Conservation (phyloP, 257 asterid genomes). For the Solanum bulbocastanum region DNA sequence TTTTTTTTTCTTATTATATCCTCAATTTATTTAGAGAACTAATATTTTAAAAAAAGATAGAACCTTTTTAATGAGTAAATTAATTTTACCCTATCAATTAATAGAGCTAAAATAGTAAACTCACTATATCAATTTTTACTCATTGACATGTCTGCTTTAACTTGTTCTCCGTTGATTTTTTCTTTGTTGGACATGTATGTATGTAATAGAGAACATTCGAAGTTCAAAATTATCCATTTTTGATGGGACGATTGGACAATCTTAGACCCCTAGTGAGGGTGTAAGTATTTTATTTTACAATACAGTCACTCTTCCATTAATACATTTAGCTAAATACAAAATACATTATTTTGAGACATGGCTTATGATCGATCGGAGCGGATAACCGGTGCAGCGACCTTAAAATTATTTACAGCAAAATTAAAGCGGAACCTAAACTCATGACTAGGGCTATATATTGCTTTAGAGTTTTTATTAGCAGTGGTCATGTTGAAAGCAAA, state of each 20-base stretch:
- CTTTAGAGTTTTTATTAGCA: neutral
- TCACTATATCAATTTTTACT: no score
- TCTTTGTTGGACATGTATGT: no score
- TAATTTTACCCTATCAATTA: no score
- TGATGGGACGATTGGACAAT: neutral
- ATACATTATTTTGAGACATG: neutral
- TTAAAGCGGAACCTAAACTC: neutral
- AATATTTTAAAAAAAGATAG: no score
- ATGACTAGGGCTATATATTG: neutral
- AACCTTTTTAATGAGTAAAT: no score
- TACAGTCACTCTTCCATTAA: neutral
- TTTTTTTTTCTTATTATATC: no score
- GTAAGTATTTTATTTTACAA: neutral
- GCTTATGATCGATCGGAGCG: neutral
- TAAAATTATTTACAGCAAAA: neutral
- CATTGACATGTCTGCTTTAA: neutral
- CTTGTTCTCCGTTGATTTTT: neutral
- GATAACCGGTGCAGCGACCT: neutral
- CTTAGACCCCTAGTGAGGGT: neutral
- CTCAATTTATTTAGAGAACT: no score
- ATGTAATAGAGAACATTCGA: no score
- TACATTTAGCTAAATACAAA: neutral
- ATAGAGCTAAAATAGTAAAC: no score
- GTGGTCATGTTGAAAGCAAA: neutral
- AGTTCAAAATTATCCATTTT: neutral